A percentile compares a stretch with the other conserved stretches of the same genome.
Conservation (phyloP, 495 filamentous ascomycete genomes). For the Talaromyces proteolyticus region DNA sequence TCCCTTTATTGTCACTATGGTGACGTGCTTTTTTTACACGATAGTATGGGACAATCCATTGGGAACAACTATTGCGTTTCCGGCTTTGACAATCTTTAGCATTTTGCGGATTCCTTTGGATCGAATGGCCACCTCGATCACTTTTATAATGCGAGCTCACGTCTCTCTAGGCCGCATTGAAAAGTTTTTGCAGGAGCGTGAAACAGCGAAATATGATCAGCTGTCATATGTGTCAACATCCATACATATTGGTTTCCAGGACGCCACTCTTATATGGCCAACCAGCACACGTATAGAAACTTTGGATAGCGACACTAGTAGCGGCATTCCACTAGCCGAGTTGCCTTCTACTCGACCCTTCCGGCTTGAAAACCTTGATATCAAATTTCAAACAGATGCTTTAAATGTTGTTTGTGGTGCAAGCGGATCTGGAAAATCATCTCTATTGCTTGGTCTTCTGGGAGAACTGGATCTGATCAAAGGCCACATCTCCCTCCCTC, state of each 20-base stretch:
- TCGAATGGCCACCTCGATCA: neutral
- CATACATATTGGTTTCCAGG: neutral
- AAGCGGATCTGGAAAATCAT: slow-evolving; percentile 54
- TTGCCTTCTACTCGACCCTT: neutral
- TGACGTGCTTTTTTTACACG: neutral
- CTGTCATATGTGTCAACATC: neutral
- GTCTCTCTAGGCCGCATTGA: neutral
- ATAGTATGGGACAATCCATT: neutral
- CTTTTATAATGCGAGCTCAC: neutral
- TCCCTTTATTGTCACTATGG: neutral
- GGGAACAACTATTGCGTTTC: neutral
- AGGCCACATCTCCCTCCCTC: slow-evolving; percentile 41
- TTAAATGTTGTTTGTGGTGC: slow-evolving; percentile 52
- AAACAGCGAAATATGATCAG: neutral
- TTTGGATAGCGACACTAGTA: neutral
- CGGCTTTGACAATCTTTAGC: neutral
- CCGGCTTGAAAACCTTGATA: slow-evolving; percentile 16
- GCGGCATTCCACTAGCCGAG: neutral
- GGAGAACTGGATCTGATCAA: slow-evolving; percentile 47
- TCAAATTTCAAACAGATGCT: slow-evolving; percentile 57
- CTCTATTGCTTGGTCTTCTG: slow-evolving; percentile 53
- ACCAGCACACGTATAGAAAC: too few relatives aligned
- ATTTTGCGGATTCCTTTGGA: neutral
- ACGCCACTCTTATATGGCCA: neutral
- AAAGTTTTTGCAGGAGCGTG: slow-evolving; percentile 1